Conservation (phyloP, 2,329 filamentous ascomycete species). For the Trichoderma citrinoviride region DNA sequence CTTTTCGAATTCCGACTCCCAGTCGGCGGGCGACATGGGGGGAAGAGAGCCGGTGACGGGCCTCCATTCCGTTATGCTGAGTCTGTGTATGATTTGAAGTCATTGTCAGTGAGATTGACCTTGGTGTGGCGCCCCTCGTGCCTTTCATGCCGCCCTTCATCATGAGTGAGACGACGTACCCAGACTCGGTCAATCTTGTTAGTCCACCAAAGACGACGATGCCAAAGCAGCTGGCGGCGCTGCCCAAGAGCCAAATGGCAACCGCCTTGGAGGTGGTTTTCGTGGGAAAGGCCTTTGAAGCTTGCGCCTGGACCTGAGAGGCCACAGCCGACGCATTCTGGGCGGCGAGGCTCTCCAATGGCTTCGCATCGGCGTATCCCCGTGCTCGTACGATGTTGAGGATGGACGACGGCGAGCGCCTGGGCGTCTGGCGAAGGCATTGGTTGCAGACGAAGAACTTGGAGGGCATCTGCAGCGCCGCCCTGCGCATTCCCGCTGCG, state of each 20-base stretch:
- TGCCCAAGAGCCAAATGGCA: conserved; percentile 89
- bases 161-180: conserved; percentile 55
- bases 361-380: conserved; percentile 38
- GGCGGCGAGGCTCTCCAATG: conserved; percentile 31
- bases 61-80: conserved; percentile 98
- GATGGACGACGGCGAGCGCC: conserved; percentile 39
- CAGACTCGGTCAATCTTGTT: conserved; percentile 92
- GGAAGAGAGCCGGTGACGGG: conserved; percentile 91
- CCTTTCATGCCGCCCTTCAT: no score
- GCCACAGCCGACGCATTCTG: conserved; percentile 27
- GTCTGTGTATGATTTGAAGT: conserved; percentile 51
- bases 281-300: conserved; percentile 51
- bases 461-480: conserved; percentile 39
- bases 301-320: conserved; percentile 25
- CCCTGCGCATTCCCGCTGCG: conserved; percentile 42
- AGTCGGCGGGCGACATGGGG: conserved; percentile 73
- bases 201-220: conserved; percentile 95
- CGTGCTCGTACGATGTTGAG: conserved; percentile 42
- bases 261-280: conserved; percentile 72
- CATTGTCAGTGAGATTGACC: neutral
- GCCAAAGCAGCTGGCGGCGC: conserved; percentile 90
- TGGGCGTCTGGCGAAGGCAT: conserved; percentile 42
- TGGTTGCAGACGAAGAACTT: conserved; percentile 49
- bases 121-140: neutral
- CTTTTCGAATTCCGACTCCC: conserved; percentile 90